phyloP scores from a whole-genome alignment of 2,329 filamentous ascomycete genomes.

The Pseudohalonectria lignicola region DNA sequence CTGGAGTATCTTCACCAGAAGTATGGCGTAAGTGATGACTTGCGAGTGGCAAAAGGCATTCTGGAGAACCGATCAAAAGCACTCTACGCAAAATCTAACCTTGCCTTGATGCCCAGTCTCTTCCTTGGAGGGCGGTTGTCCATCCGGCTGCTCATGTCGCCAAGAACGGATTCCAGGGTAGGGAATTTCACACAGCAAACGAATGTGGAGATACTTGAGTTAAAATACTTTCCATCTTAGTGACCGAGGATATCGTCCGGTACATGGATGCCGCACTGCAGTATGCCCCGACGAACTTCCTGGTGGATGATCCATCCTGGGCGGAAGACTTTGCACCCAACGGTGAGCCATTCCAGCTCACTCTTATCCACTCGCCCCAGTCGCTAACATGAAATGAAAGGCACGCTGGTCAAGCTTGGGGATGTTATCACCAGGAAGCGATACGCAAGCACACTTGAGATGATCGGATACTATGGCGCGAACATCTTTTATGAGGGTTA shows the following conservation, averaged over 20 bases:
- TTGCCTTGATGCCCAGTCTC: conserved; percentile 17
- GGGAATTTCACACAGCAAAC: no score
- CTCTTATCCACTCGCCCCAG: background rate
- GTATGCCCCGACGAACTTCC: conserved; percentile 40
- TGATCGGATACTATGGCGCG: conserved; percentile 58
- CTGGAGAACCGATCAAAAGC: background rate
- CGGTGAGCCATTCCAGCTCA: conserved; percentile 19
- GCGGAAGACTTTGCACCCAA: conserved; percentile 82
- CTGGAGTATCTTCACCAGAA: conserved; percentile 66
- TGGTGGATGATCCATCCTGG: conserved; percentile 67
- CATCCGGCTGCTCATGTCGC: conserved; percentile 66
- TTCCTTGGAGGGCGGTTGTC: conserved; percentile 64
- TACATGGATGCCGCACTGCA: conserved; percentile 49
- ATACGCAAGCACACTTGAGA: conserved; percentile 67
- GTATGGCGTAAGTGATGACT: conserved; percentile 42
- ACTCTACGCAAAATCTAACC: background rate
- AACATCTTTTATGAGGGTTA: conserved; percentile 24
- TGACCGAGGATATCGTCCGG: conserved; percentile 61
- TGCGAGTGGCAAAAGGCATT: background rate
- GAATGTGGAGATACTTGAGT: no score
- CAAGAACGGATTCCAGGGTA: conserved; percentile 53
- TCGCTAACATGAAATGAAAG: background rate
- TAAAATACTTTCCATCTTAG: conserved; percentile 12
- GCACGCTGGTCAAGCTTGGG: conserved; percentile 54
- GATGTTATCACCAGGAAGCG: conserved; percentile 72